Conservation (phyloP, 164 flowering plant species). For the Taxillus chinensis region DNA sequence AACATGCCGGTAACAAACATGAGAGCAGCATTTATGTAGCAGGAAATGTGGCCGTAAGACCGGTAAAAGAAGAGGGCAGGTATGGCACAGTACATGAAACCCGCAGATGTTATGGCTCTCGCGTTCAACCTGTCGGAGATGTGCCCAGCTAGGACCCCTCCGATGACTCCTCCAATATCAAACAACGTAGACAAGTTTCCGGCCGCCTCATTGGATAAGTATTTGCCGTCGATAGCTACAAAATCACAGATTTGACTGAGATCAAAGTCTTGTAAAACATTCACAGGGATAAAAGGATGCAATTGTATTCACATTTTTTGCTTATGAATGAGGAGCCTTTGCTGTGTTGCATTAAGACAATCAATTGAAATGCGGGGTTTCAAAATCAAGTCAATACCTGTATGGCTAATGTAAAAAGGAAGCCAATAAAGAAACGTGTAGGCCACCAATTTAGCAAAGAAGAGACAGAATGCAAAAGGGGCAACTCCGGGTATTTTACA, state of each 20-base stretch:
- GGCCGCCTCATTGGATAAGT: slow-evolving; percentile 45
- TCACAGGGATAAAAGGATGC: no score
- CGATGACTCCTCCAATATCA: slow-evolving; percentile 75
- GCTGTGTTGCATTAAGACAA: no score
- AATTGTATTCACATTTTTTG: no score
- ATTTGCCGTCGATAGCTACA: slow-evolving; percentile 60
- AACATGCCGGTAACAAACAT: slow-evolving; percentile 69
- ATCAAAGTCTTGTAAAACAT: no score
- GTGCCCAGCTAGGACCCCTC: slow-evolving; percentile 76
- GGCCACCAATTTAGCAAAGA: slow-evolving; percentile 88
- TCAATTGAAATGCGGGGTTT: no score
- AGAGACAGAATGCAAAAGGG: slow-evolving; percentile 88
- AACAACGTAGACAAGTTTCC: slow-evolving; percentile 69
- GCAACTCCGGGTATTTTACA: slow-evolving; percentile 97
- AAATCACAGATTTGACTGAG: background rate
- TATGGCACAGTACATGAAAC: slow-evolving; percentile 69
- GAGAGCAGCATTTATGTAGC: slow-evolving; percentile 34
- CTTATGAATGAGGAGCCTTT: no score
- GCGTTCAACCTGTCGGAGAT: slow-evolving; percentile 68
- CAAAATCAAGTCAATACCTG: slow-evolving; percentile 34
- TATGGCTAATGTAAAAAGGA: slow-evolving; percentile 83
- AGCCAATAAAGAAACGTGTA: slow-evolving; percentile 98
- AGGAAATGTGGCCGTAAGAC: slow-evolving; percentile 47
- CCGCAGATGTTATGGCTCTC: slow-evolving; percentile 72
- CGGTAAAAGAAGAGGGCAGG: slow-evolving; percentile 67